A percentile compares a stretch with the other conserved stretches of the same genome.
phyloP scores from a whole-genome alignment of 2,329 filamentous ascomycete species.

The Blastomyces gilchristii region DNA sequence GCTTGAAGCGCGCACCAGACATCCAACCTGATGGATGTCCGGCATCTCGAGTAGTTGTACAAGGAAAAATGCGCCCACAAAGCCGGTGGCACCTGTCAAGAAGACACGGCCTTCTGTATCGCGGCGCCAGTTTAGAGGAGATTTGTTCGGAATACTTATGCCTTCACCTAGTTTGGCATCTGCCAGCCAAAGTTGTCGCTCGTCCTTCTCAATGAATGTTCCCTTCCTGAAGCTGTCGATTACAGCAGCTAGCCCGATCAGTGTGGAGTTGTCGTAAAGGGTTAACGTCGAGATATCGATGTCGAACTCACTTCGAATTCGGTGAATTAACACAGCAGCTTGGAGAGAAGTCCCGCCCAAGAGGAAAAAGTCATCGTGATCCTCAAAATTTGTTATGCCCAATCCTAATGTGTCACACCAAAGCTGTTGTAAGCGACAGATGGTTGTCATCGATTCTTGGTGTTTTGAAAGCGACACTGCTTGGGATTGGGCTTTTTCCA shows the following conservation, averaged over 20 bases:
- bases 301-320: constrained; percentile 14
- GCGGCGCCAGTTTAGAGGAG: constrained; percentile 15
- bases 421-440: neutral
- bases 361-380: constrained; percentile 18
- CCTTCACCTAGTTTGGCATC: constrained; percentile 17
- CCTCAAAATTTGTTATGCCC: neutral
- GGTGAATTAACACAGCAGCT: constrained; percentile 16
- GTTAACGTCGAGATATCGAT: constrained; percentile 14
- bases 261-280: constrained; percentile 18
- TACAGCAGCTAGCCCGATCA: constrained; percentile 11
- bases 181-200: constrained; percentile 15
- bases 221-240: constrained; percentile 8
- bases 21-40: constrained; percentile 50
- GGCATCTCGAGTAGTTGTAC: constrained; percentile 53
- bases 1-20: constrained; percentile 59
- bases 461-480: neutral
- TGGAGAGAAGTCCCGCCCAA: constrained; percentile 19
- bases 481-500: constrained; percentile 4
- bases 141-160: constrained; percentile 3
- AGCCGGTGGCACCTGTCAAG: constrained; percentile 74
- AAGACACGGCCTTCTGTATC: constrained; percentile 44
- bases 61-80: constrained; percentile 66
- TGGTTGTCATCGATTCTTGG: constrained; percentile 4
- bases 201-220: constrained; percentile 7
- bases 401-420: constrained; percentile 12